Evolutionary conservation across 371 early-diverging fungal species (phyloP), one percentile per base, ranked within the genome.

Genomic region (Mucor lusitanicus): DNA sequence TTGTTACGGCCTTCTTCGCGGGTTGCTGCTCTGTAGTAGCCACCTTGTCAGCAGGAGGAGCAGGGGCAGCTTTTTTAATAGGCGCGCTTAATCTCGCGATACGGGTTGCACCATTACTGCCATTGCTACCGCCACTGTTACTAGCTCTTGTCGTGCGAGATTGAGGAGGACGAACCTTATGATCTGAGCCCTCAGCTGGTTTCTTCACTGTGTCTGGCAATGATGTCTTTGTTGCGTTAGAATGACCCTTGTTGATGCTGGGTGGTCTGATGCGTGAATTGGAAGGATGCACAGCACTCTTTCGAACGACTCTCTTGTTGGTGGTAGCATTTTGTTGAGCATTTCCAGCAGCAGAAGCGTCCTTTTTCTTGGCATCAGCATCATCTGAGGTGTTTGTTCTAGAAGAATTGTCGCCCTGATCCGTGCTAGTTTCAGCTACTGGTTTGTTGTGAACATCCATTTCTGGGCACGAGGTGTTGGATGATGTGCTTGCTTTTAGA

Each of bases 231-330:
- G 13, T 21, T 27, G 53, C 23, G 15, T 27, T 53, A 21, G 1
- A 3, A 13, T 27, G 53, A 8, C 62, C 62, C 17, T 35, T 53
- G n/a, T 54, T 63, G 37, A 39, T 39, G 12, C 54, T 54, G 35
- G 63, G 63, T 8, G 63, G 63, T 8, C 39, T 53, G n/a, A 63
- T 63, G 27, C 63, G 63, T 15, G 63, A 54, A 28, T 28, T 54
- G 12, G 63, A 53, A 15, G 53, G 50, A 61, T 46, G 46, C 9
- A 46, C 46, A 3, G 25, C 27, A 53, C 53, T 53, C 15, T 53
- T 53, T 53, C 15, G 9, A 15, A 53, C 8, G 53, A 3, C 27
- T 13, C 11, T 27, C 13, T 50, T 50, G 12, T 50, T 50, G 12
- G 27, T 48, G 11, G 53, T 48, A 21, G 23, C 48, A 48, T 23